Conservation (phyloP, 306 rosid genomes). For the Hippophae tibetana region DNA sequence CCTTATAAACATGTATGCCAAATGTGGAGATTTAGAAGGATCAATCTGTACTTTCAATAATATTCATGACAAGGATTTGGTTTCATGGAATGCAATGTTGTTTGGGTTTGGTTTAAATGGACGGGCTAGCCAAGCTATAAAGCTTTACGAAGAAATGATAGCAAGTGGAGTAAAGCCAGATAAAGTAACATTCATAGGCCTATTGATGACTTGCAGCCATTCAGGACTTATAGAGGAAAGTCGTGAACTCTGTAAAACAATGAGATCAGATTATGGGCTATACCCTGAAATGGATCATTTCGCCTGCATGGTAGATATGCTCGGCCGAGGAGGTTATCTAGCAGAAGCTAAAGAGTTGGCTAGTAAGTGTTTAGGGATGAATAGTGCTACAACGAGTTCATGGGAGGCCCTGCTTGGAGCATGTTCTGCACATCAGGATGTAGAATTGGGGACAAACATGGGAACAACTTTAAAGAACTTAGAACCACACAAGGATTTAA, state of each 20-base stretch:
- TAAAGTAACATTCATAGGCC: slow-evolving; percentile 67
- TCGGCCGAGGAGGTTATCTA: slow-evolving; percentile 61
- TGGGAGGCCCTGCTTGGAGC: slow-evolving; percentile 63
- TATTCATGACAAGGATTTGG: slow-evolving; percentile 45
- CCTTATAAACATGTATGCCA: slow-evolving; percentile 68
- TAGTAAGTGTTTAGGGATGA: slow-evolving; percentile 26
- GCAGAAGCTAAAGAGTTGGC: slow-evolving; percentile 53
- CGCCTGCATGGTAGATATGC: slow-evolving; percentile 79
- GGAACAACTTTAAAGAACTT: slow-evolving; percentile 40
- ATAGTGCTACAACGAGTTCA: slow-evolving; percentile 18
- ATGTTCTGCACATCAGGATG: slow-evolving; percentile 40
- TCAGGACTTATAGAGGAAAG: slow-evolving; percentile 58
- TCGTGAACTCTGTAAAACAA: slow-evolving; percentile 35
- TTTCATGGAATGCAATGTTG: slow-evolving; percentile 75
- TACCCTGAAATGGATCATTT: slow-evolving; percentile 50
- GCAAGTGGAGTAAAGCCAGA: slow-evolving; percentile 51
- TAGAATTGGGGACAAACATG: slow-evolving; percentile 31
- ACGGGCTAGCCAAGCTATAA: slow-evolving; percentile 30
- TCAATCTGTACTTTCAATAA: slow-evolving; percentile 37
- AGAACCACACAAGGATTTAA: slow-evolving; percentile 48
- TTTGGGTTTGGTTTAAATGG: slow-evolving; percentile 67
- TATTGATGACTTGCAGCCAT: slow-evolving; percentile 79
- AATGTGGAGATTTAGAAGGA: slow-evolving; percentile 57
- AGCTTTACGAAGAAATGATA: slow-evolving; percentile 43
- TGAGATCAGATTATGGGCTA: slow-evolving; percentile 44